Base-by-base conservation (phyloP, 352 stramenopile species). In the Elongisporangium undulatum region DNA sequence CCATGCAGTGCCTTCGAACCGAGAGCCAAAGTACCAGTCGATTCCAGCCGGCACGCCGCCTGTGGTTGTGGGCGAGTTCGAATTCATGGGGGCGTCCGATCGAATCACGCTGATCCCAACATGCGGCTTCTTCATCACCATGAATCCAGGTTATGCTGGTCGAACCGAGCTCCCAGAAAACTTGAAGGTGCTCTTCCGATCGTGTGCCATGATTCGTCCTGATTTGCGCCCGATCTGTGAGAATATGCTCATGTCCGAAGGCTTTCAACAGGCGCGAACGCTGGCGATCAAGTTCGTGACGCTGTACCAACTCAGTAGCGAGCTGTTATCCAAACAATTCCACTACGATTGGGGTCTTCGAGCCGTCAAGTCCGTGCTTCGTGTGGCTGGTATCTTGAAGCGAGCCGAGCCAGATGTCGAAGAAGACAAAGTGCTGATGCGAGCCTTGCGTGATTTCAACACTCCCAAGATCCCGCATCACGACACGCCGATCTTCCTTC, bases 81-180 rank as follows among this genome's bases (percentile, higher is more conserved):
- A 94, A 55, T 95, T 95, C 55, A 95, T 96, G 85, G 87, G 86
- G 0, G 75, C 83, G 8, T 93, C 85, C 0, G 87, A 96, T 53
- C 78, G 83, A 7, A 94, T 94, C 63, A 93, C 83, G 4, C 59
- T 95, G 24, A 94, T 95, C 41, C 86, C 86, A 12, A 96, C 85
- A 1, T 95, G 86, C 51, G 91, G 91, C 4, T 97, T 98, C 69
- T 98, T 97, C 68, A 98, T 98, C 61, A 98, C 93, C 9, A 98
- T 98, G 93, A 98, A 98, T 71, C 93, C 92, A 9, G 93, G 93
- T 7, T 98, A 98, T 56, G 89, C 90, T 12, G 93, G 84, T 12
- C 83, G 85, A 4, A 94, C 83, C 0, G 85, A 97, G 55, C 74
- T 97, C 5, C 87, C 88, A 6, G 88, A 95, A 54, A 97, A 97